phyloP scores from a whole-genome alignment of 164 flowering plant species.

The Pachysandra terminalis region DNA sequence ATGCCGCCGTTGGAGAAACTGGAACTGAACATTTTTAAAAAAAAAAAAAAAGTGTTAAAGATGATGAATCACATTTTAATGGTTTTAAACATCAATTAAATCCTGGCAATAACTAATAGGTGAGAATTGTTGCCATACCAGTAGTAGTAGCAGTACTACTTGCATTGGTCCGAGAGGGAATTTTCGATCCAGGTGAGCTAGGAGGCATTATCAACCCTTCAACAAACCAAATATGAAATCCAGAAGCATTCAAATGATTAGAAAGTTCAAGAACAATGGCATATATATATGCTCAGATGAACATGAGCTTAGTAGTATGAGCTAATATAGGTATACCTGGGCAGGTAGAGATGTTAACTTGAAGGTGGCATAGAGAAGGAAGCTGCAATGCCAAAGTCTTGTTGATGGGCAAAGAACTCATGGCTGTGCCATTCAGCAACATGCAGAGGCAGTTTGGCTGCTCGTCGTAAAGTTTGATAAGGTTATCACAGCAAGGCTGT shows the following conservation, averaged over 20 bases:
- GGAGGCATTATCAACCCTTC: slow-evolving; percentile 26
- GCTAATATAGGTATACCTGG: slow-evolving; percentile 33
- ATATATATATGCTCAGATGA: not conserved
- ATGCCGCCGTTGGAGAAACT: slow-evolving; percentile 15
- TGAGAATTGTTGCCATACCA: slow-evolving; percentile 24
- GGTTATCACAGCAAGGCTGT: slow-evolving; percentile 51
- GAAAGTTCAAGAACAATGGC: not conserved
- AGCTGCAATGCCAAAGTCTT: slow-evolving; percentile 56
- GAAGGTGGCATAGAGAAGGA: slow-evolving; percentile 52
- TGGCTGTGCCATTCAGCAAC: slow-evolving; percentile 37
- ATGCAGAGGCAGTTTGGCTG: slow-evolving; percentile 59
- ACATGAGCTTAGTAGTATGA: not conserved
- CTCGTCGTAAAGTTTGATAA: slow-evolving; percentile 36
- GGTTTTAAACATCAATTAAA: not conserved
- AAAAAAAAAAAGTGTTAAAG: slow-evolving; percentile 1
- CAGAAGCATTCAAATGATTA: not conserved
- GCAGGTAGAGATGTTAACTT: slow-evolving; percentile 34
- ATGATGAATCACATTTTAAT: no score
- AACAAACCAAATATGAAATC: slow-evolving; percentile 1
- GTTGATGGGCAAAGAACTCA: slow-evolving; percentile 48
- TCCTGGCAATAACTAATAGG: not conserved
- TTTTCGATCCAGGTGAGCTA: slow-evolving; percentile 33
- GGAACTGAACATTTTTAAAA: not conserved
- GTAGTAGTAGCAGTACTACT: slow-evolving; percentile 30
- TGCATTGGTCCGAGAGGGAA: slow-evolving; percentile 28